A percentile compares a stretch with the other conserved stretches of the same genome.
phyloP scores from a whole-genome alignment of 1,284 basidiomycete genomes.

The Anthracocystis walkeri region DNA sequence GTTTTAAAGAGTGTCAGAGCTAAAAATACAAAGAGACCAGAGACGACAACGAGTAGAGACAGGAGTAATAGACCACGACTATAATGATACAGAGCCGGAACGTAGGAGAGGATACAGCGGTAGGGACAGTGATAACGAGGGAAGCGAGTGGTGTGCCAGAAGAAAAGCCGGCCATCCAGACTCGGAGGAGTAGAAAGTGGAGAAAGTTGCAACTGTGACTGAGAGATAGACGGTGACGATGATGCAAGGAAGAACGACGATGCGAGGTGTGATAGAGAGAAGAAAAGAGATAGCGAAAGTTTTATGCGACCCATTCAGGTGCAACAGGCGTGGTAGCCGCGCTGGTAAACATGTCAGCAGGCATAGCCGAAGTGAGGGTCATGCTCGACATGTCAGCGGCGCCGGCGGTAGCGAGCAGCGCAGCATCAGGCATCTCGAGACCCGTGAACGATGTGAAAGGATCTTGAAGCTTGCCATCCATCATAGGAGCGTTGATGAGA shows the following conservation, averaged over 20 bases:
- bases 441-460: constrained; percentile 32
- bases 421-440: constrained; percentile 37
- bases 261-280: constrained; percentile 21
- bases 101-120: constrained; percentile 2
- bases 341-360: constrained; percentile 37
- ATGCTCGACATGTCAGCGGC: constrained; percentile 41
- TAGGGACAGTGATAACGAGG: constrained; percentile 22
- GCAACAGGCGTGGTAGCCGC: constrained; percentile 31
- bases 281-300: not conserved
- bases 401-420: constrained; percentile 27
- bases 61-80: constrained; percentile 9
- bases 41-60: constrained; percentile 20
- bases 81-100: constrained; percentile 18
- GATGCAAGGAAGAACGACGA: constrained; percentile 16
- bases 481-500: constrained; percentile 37
- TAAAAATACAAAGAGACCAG: constrained; percentile 36
- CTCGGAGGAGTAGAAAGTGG: constrained; percentile 9
- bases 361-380: constrained; percentile 45
- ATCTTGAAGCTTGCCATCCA: constrained; percentile 48
- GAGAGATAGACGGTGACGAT: constrained; percentile 11
- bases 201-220: constrained; percentile 14
- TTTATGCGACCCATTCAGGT: constrained; percentile 35
- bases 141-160: constrained; percentile 38
- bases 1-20: constrained; percentile 13
- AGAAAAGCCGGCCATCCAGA: constrained; percentile 33